Base-by-base conservation (phyloP, 2,329 filamentous ascomycete genomes). In the Colletotrichum ledebouriae region DNA sequence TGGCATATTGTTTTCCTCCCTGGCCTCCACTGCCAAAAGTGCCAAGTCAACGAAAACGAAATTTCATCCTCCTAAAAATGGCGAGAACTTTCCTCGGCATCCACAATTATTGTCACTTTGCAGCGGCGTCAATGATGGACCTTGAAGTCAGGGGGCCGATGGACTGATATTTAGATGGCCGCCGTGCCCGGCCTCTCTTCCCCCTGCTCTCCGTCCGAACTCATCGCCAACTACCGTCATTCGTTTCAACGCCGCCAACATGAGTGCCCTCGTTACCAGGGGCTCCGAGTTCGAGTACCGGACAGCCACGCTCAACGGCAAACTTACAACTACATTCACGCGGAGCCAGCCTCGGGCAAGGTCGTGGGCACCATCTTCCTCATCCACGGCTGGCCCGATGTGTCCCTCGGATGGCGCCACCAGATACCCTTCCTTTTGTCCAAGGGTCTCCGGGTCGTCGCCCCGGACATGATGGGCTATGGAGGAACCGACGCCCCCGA, bases 391-490 rank as follows among this genome's bases (percentile, higher is more conserved):
- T 94, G 88, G 81, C 92, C 92, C 2, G 92, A 94, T 77, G 78
- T 94, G 9, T 86, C 87, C 3, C 86, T 92, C 73, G 92, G 89
- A 75, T 96, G 93, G 93, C 88, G 92, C 63, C 90, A 92, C 78
- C 93, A 96, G 77, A 91, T 96, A 66, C 92, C 93, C 0, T 78
- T 87, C 70, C 84, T 96, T 10, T 76, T 90, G 6, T 83, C 88
- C 9, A 82, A 92, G 63, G 89, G 89, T 12, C 85, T 94, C 62
- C 86, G 90, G 59, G 91, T 94, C 50, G 87, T 96, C 25, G 91
- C 87, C 7, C 90, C 92, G 1, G 92, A 96, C 78, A 89, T 93
- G 82, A 87, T 94, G 76, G 93, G 93, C 52, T 97, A 93, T 76
- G 91, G 91, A 29, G 84, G 86, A 61, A 94, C 91, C 17, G 90